Evolutionary conservation across 768 basidiomycete genomes (phyloP), one percentile per base, ranked within the genome.

Genomic region (Tulasnella sp.): DNA sequence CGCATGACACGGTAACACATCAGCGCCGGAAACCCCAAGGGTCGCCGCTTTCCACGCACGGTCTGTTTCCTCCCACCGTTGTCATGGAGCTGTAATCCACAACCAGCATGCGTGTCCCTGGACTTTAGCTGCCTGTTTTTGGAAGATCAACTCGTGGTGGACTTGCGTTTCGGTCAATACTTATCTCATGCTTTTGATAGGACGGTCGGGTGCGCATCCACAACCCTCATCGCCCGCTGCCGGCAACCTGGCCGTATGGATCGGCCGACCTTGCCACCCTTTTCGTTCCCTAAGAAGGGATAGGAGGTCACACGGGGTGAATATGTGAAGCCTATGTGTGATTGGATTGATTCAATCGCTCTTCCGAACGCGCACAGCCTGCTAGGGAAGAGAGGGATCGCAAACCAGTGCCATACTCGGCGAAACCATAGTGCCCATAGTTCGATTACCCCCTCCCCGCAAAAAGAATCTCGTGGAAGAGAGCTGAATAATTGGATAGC

Each of bases 291-390:
- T 11, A 69, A 31, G 34, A 69, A 69, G 34, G 64, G 64, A 69
- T 69, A 69, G 64, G 64, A 69, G 64, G 64, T 69, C 64, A 69
- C 64, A 69, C 64, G 64, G 64, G 64, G 64, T 16, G 64, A 69
- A 69, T 24, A 69, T 28, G 31, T 37, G 64, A 69, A 69, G 34
- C 64, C 64, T 20, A 31, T 37, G 64, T 37, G 64, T 69, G 64
- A 69, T 69, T 69, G 64, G 64, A 37, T 69, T 37, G 64, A 37
- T 69, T 37, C 64, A 69, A 69, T 69, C 64, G 64, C 64, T 37
- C 64, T 69, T 69, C 64, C 64, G 64, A 69, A 37, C 64, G 31
- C 16, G 64, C 64, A 69, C 64, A 69, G 64, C 64, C 64, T 69
- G 2, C 64, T 0, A 69, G 31, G 64, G 64, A 69, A 69, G 31